Conservation (phyloP, 805 yeast species). For the Saccharomycopsis javanensis region DNA sequence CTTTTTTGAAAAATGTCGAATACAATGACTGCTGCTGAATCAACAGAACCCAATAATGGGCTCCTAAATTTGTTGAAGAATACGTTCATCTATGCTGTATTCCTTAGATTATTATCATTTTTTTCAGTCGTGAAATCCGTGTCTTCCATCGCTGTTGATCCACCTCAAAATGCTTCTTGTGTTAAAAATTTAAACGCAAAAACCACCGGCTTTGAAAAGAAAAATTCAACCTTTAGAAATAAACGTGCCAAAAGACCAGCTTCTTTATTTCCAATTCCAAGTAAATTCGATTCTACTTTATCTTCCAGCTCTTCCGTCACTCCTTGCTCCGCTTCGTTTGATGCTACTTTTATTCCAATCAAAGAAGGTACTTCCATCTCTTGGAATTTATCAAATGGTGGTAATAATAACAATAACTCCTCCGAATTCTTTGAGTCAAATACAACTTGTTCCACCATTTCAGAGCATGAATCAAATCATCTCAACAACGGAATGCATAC, state of each 20-base stretch:
- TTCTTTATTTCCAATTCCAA: slow-evolving; percentile 11
- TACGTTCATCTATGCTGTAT: neutral
- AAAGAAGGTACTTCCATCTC: slow-evolving; percentile 15
- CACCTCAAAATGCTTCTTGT: too few relatives aligned
- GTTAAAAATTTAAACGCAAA: neutral
- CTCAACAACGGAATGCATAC: slow-evolving; percentile 5
- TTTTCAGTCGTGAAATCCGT: neutral
- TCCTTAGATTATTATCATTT: neutral
- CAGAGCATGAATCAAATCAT: slow-evolving; percentile 10
- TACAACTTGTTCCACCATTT: slow-evolving; percentile 10
- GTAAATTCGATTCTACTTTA: slow-evolving; percentile 7
- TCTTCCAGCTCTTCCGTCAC: slow-evolving; percentile 9
- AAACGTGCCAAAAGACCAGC: slow-evolving; percentile 2
- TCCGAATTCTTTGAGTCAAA: slow-evolving; percentile 2
- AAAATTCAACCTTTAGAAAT: neutral
- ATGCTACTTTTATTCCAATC: slow-evolving; percentile 16
- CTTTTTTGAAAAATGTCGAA: too few relatives aligned
- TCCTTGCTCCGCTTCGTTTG: slow-evolving; percentile 16
- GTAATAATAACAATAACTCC: neutral
- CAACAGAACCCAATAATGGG: too few relatives aligned
- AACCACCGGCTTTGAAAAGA: neutral
- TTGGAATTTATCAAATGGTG: slow-evolving; percentile 12
- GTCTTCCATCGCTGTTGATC: too few relatives aligned
- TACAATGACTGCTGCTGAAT: too few relatives aligned
- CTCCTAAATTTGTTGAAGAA: neutral